Conservation (phyloP, 2,329 filamentous ascomycete species). For the Ascocoryne sarcoides region DNA sequence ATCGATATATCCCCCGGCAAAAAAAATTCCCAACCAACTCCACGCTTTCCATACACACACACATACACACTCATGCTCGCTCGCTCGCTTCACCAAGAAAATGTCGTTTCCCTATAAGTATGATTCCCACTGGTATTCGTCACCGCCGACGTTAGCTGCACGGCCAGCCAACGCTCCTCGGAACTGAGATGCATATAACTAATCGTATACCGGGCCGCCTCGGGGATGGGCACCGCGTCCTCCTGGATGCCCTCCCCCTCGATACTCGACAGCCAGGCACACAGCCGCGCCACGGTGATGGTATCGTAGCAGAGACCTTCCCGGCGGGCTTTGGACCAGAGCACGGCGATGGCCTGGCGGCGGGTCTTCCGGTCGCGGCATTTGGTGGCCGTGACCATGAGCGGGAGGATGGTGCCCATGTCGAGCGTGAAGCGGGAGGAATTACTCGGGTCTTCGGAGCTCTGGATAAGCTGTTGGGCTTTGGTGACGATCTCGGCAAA, state of each 20-base stretch:
- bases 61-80: no score
- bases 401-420: slow-evolving; percentile 27
- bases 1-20: no score
- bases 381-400: slow-evolving; percentile 26
- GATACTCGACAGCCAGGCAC: slow-evolving; percentile 27
- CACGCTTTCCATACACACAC: no score
- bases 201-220: slow-evolving; percentile 21
- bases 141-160: slow-evolving; percentile 22
- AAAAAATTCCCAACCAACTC: no score
- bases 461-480: slow-evolving; percentile 21
- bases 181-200: slow-evolving; percentile 26
- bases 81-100: slow-evolving; percentile 22
- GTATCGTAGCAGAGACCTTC: slow-evolving; percentile 28
- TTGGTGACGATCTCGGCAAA: slow-evolving; percentile 26
- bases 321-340: slow-evolving; percentile 27
- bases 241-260: slow-evolving; percentile 25
- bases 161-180: slow-evolving; percentile 26
- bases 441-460: slow-evolving; percentile 24
- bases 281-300: slow-evolving; percentile 25
- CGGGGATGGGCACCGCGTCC: slow-evolving; percentile 22
- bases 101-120: slow-evolving; percentile 25
- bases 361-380: slow-evolving; percentile 24
- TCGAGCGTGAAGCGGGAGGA: slow-evolving; percentile 26
- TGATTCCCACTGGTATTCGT: slow-evolving; percentile 18
- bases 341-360: slow-evolving; percentile 22